These are phyloP conservation scores for Candida yuanshanica DNA, from an alignment of 805 yeast species.

Conservation along the genomic window DNA sequence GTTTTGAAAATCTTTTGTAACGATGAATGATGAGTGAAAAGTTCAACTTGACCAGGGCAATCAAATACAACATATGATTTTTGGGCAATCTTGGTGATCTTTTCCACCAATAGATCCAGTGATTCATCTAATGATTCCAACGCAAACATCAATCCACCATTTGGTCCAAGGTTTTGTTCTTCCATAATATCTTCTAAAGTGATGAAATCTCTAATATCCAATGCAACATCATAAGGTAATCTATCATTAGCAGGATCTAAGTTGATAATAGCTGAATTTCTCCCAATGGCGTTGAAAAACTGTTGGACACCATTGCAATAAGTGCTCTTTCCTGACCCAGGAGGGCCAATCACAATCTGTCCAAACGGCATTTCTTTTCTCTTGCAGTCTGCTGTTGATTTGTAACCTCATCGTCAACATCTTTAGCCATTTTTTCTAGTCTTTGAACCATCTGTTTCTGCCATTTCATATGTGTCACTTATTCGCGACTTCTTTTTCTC, in stretches of 20 bases:
- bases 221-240: slow-evolving; percentile 61
- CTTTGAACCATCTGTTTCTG: too few species aligned
- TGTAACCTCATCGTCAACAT: not conserved
- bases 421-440: too few species aligned
- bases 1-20: slow-evolving; percentile 59
- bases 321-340: slow-evolving; percentile 96
- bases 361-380: slow-evolving; percentile 54
- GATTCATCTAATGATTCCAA: slow-evolving; percentile 59
- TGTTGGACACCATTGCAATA: slow-evolving; percentile 91
- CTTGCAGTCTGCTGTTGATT: not conserved
- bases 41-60: slow-evolving; percentile 95
- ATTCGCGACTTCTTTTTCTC: not conserved
- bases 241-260: slow-evolving; percentile 89
- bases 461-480: not conserved
- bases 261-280: slow-evolving; percentile 79
- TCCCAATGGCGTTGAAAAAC: slow-evolving; percentile 89
- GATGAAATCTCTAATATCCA: slow-evolving; percentile 74
- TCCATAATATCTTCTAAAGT: slow-evolving; percentile 76
- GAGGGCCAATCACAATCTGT: slow-evolving; percentile 95
- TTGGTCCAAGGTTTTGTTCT: slow-evolving; percentile 68
- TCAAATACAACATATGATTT: slow-evolving; percentile 71
- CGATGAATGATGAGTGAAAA: slow-evolving; percentile 85
- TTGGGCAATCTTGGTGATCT: slow-evolving; percentile 51
- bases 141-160: slow-evolving; percentile 87
- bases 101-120: slow-evolving; percentile 51